Base-by-base conservation (phyloP, 306 rosid species). In the Prosopis cineraria region DNA sequence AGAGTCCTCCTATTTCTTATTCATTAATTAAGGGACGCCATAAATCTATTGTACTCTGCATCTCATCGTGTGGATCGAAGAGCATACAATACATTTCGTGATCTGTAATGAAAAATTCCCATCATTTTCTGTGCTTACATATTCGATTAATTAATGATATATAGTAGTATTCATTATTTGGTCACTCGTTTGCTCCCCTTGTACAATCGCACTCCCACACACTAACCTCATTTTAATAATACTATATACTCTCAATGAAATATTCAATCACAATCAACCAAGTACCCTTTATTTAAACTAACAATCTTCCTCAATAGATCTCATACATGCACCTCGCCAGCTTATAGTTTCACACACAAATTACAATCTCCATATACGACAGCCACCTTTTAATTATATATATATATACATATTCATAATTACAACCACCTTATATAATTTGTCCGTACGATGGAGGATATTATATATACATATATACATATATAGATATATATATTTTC, bases 261-360 rank as follows among this genome's bases (percentile, higher is more conserved):
- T 40, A 67, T 6, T 11, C 19, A 41, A 44, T 44, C 53, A 13
- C 34, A 41, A 8, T 16, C 25, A 7, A 12, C 2, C 73, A 69
- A 69, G 16, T 44, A 12, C 34, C 5, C 9, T 68, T 68, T 24
- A 43, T 25, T 68, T 40, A 68, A 41, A 14, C 4, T 13, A 40
- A 41, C 13, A 22, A 39, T 73, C 19, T 24, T 55, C 11, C 25
- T 37, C 20, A 9, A 2, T 5, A 53, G 16, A 72, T 72, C 47
- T 34, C 50, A 43, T 53, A 12, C 76, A 72, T 78, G 86, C 74
- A 78, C 83, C 86, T 24, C 44, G 40, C 31, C 39, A 30, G 31
- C 36, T 60, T n/a, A 14, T 44, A 66, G 52, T 31, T 37, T 68
- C 43, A 34, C 8, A 13, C n/a, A 62, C 62, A 72, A 39, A 5